A percentile compares a stretch with the other conserved stretches of the same genome.
phyloP scores from a whole-genome alignment of 805 yeast species.

The Yarrowia porcina region DNA sequence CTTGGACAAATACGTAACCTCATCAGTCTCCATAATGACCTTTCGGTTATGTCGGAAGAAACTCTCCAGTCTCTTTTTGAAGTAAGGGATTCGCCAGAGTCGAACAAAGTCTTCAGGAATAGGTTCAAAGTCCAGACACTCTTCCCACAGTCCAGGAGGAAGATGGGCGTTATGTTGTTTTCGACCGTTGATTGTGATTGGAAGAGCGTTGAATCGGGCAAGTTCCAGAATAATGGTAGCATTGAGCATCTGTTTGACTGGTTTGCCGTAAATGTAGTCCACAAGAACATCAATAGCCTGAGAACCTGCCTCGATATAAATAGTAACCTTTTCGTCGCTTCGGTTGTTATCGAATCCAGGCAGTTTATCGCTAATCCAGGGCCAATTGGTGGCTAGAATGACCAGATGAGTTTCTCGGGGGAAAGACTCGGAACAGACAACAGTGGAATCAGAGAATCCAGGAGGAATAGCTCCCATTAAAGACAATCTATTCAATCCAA shows the following conservation, averaged over 20 bases:
- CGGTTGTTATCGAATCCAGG: neutral
- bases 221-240: neutral
- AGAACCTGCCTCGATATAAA: neutral
- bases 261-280: conserved; percentile 2
- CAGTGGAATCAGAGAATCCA: neutral
- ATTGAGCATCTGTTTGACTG: neutral
- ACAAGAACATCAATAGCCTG: conserved; percentile 2
- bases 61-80: neutral
- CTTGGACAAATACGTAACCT: neutral
- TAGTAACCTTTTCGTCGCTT: neutral
- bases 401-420: neutral
- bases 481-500: neutral
- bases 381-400: conserved; percentile 7
- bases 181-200: neutral
- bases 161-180: neutral
- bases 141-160: conserved; percentile 14
- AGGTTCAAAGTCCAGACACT: neutral
- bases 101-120: conserved; percentile 8
- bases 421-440: neutral
- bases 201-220: neutral
- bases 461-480: neutral
- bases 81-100: neutral
- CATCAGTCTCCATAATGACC: neutral
- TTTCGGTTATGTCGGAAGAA: neutral
- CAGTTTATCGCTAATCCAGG: conserved; percentile 15